phyloP scores from a whole-genome alignment of 2,329 filamentous ascomycete species.

The Pseudogymnoascus sp. region DNA sequence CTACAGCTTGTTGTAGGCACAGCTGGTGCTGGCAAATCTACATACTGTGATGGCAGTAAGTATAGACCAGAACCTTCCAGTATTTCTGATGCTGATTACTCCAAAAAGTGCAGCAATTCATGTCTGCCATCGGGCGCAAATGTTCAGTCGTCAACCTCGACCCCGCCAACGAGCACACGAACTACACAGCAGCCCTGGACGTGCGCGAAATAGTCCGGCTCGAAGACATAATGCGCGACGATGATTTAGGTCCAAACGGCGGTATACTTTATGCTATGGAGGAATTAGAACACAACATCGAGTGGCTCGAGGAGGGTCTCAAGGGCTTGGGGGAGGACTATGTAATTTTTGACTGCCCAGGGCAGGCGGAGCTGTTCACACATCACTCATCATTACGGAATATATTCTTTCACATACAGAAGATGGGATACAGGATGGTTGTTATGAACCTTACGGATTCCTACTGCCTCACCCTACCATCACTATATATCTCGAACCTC shows the following conservation, averaged over 20 bases:
- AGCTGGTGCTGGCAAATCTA: constrained; percentile 91
- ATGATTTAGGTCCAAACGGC: constrained; percentile 85
- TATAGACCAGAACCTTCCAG: constrained; percentile 8
- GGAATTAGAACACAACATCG: constrained; percentile 87
- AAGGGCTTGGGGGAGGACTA: constrained; percentile 83
- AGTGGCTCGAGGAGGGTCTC: constrained; percentile 79
- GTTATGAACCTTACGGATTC: constrained; percentile 91
- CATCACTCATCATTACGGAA: constrained; percentile 88
- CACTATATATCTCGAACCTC: constrained; percentile 88
- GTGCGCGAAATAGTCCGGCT: constrained; percentile 82
- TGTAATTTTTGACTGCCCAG: constrained; percentile 89
- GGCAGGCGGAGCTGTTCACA: constrained; percentile 94
- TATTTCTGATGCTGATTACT: constrained; percentile 10
- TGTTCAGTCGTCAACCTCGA: constrained; percentile 95
- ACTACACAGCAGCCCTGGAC: constrained; percentile 82
- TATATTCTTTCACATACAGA: constrained; percentile 85
- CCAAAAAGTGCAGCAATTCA: constrained; percentile 79
- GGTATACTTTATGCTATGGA: constrained; percentile 89
- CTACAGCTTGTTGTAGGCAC: constrained; percentile 81
- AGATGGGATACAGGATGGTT: constrained; percentile 87
- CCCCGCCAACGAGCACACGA: constrained; percentile 88
- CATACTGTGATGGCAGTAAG: constrained; percentile 90
- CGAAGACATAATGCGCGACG: constrained; percentile 90
- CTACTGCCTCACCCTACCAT: constrained; percentile 86
- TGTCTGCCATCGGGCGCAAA: constrained; percentile 88